These are phyloP conservation scores for Naumovozyma castellii DNA, from an alignment of 805 yeast genomes.

Conservation along the genomic window DNA sequence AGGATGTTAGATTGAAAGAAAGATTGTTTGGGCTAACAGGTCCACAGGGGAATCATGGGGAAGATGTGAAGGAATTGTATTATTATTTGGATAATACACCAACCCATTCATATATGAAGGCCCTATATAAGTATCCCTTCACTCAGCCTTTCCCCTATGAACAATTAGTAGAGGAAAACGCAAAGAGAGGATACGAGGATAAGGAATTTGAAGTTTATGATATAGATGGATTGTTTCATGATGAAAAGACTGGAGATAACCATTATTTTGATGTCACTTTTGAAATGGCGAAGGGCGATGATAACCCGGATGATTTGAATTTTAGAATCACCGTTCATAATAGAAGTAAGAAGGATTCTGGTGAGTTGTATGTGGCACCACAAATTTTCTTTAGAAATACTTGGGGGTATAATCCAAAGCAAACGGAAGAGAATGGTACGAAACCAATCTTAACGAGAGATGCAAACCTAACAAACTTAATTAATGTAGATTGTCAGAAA, in stretches of 20 bases:
- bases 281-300: slow-evolving; percentile 81
- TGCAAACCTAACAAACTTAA: slow-evolving; percentile 32
- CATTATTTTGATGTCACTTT: slow-evolving; percentile 80
- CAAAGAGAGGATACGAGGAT: slow-evolving; percentile 54
- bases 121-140: slow-evolving; percentile 85
- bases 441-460: slow-evolving; percentile 43
- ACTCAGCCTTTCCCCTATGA: slow-evolving; percentile 68
- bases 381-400: slow-evolving; percentile 80
- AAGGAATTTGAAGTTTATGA: slow-evolving; percentile 75
- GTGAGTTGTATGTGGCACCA: slow-evolving; percentile 80
- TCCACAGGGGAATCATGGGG: slow-evolving; percentile 93
- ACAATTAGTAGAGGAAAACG: slow-evolving; percentile 60
- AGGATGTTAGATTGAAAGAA: slow-evolving; percentile 78
- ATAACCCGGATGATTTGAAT: slow-evolving; percentile 68
- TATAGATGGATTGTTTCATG: slow-evolving; percentile 55
- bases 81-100: slow-evolving; percentile 89
- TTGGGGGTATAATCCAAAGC: slow-evolving; percentile 70
- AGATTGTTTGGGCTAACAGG: slow-evolving; percentile 83
- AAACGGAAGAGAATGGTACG: slow-evolving; percentile 30
- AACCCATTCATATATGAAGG: slow-evolving; percentile 86
- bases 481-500: slow-evolving; percentile 57
- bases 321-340: slow-evolving; percentile 86
- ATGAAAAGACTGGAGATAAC: slow-evolving; percentile 41
- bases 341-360: slow-evolving; percentile 61
- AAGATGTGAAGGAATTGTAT: slow-evolving; percentile 81